Evolutionary conservation across 331 rosid species (phyloP).

Genomic region (Quercus lobata): DNA sequence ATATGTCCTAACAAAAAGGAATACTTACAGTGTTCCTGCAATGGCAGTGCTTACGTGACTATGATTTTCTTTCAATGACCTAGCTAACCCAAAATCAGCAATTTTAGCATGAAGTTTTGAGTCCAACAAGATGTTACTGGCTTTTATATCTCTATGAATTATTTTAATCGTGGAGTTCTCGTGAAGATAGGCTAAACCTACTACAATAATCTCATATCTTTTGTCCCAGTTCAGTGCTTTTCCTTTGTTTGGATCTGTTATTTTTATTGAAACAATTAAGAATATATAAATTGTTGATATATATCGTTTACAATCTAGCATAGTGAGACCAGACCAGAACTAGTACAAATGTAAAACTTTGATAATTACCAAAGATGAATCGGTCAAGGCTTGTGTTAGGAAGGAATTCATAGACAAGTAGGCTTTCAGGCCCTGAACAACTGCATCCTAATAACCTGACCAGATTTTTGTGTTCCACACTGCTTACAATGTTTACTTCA

Average conservation of each 20-base stretch:
- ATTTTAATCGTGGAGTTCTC: slow-evolving; percentile 64
- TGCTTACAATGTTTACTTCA: slow-evolving; percentile 81
- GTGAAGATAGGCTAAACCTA: slow-evolving; percentile 81
- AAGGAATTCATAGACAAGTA: slow-evolving; percentile 80
- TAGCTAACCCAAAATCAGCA: slow-evolving; percentile 95
- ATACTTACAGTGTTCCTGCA: slow-evolving; percentile 76
- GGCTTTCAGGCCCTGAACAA: slow-evolving; percentile 92
- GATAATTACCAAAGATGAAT: slow-evolving; percentile 68
- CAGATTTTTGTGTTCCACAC: slow-evolving; percentile 80
- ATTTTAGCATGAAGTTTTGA: slow-evolving; percentile 71
- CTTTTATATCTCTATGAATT: slow-evolving; percentile 86
- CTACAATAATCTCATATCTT: slow-evolving; percentile 63
- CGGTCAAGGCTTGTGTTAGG: slow-evolving; percentile 82
- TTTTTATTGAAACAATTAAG: slow-evolving; percentile 1
- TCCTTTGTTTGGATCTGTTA: slow-evolving; percentile 55
- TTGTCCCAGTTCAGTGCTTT: slow-evolving; percentile 76
- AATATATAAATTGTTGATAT: background rate
- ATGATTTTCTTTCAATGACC: slow-evolving; percentile 77
- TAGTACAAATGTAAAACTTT: background rate
- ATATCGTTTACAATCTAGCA: background rate
- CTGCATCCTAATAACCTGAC: slow-evolving; percentile 87
- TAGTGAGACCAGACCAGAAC: too few relatives aligned
- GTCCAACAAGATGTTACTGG: slow-evolving; percentile 86
- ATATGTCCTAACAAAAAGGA: too few relatives aligned
- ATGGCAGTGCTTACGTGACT: slow-evolving; percentile 90